Conservation (phyloP, 306 rosid genomes). For the Glycine tomentella region DNA sequence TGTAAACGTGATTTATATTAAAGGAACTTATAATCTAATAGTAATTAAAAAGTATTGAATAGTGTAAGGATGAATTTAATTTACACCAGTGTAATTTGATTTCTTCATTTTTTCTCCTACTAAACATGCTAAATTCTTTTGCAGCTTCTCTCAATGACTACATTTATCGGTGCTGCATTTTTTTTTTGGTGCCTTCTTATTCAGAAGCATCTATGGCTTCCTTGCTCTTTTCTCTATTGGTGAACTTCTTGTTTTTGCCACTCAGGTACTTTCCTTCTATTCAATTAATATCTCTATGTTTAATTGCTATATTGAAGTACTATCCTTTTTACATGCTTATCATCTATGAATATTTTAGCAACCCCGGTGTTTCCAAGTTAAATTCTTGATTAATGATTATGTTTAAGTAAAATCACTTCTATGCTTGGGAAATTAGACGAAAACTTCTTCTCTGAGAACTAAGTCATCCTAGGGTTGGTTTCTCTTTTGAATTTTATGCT, state of each 20-base stretch:
- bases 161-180: slow-evolving; percentile 73
- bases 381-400: neutral
- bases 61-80: neutral
- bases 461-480: neutral
- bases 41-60: neutral
- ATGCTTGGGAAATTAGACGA: slow-evolving; percentile 17
- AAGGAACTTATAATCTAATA: neutral
- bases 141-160: slow-evolving; percentile 79
- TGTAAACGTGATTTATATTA: neutral
- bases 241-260: slow-evolving; percentile 79
- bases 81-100: neutral
- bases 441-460: neutral
- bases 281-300: neutral
- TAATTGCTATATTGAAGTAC: slow-evolving; percentile 32
- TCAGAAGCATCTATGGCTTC: slow-evolving; percentile 77
- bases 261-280: slow-evolving; percentile 65
- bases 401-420: slow-evolving; percentile 24
- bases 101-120: slow-evolving; percentile 18
- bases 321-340: slow-evolving; percentile 17
- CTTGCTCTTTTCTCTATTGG: slow-evolving; percentile 74
- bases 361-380: neutral
- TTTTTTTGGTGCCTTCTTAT: slow-evolving; percentile 74
- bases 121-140: slow-evolving; percentile 42
- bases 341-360: slow-evolving; percentile 1
- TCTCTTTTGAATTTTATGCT: slow-evolving; percentile 13